Conservation (phyloP, 495 filamentous ascomycete species). For the Hyphodiscus hymeniophilus region DNA sequence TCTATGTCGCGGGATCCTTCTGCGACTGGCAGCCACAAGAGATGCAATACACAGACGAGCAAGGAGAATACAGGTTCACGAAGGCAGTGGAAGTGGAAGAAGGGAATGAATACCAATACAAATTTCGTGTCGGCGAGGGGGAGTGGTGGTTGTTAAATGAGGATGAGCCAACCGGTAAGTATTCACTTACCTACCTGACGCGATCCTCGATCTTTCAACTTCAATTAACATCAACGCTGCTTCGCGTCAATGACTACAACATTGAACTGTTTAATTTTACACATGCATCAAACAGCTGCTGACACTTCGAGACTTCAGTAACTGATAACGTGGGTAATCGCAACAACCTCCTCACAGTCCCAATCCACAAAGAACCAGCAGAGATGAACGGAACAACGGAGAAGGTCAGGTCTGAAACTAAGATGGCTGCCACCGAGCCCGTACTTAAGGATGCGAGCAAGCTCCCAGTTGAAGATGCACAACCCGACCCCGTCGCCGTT, state of each 20-base stretch:
- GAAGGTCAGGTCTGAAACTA: no score
- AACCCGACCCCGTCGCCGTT: constrained; percentile 4
- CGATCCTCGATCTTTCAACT: no score
- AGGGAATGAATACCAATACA: constrained; percentile 54
- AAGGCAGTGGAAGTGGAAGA: constrained; percentile 38
- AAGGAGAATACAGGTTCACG: constrained; percentile 34
- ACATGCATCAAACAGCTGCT: neutral
- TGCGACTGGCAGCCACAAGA: constrained; percentile 54
- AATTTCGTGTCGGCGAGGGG: constrained; percentile 54
- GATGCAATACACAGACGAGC: constrained; percentile 41
- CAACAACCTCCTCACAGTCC: constrained; percentile 48
- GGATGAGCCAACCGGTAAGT: constrained; percentile 39
- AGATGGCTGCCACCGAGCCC: no score
- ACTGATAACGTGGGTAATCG: constrained; percentile 47
- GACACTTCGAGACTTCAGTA: constrained; percentile 24
- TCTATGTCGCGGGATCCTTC: constrained; percentile 60
- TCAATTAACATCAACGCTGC: no score
- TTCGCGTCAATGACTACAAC: neutral
- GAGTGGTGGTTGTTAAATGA: constrained; percentile 62
- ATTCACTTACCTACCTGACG: neutral
- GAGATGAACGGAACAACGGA: neutral
- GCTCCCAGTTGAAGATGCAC: constrained; percentile 1
- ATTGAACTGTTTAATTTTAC: neutral
- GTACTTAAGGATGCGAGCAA: constrained; percentile 4
- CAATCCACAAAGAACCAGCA: constrained; percentile 7